Percentiles rank a stretch among this genome's conserved stretches.
phyloP scores from a whole-genome alignment of 2,329 filamentous ascomycete species.

The Teratosphaeriaceae sp. region DNA sequence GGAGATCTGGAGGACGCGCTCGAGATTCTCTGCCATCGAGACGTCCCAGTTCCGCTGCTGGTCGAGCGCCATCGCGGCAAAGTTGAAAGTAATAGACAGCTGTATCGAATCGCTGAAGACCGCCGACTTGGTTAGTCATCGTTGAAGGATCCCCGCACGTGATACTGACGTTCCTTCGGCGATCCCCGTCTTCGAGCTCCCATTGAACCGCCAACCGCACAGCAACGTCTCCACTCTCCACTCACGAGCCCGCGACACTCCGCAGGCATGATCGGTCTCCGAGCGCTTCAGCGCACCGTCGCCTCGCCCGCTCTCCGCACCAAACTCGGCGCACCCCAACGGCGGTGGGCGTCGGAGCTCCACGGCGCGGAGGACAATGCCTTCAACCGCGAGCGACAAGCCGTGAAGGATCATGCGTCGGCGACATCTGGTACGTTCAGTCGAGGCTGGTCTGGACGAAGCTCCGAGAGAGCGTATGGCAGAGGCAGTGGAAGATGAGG shows the following conservation, averaged over 20 bases:
- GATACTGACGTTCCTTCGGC: no score
- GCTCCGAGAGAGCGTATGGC: background rate
- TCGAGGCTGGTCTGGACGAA: background rate
- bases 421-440: slow-evolving; percentile 62
- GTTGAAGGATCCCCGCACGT: no score
- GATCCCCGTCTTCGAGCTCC: slow-evolving; percentile 1
- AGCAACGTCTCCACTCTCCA: background rate
- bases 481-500: no score
- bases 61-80: slow-evolving; percentile 27
- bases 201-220: background rate
- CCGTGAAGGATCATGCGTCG: slow-evolving; percentile 84
- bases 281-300: slow-evolving; percentile 18
- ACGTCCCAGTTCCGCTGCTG: slow-evolving; percentile 30
- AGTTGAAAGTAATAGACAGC: no score
- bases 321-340: slow-evolving; percentile 11
- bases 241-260: background rate
- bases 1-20: slow-evolving; percentile 16
- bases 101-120: no score
- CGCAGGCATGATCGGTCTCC: slow-evolving; percentile 22
- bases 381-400: slow-evolving; percentile 87
- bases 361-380: slow-evolving; percentile 68
- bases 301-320: slow-evolving; percentile 22
- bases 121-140: no score
- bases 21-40: slow-evolving; percentile 30
- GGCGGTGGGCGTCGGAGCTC: slow-evolving; percentile 28